phyloP scores from a whole-genome alignment of 1,139 yeast genomes.

The Protomyces lactucae-debilis region DNA sequence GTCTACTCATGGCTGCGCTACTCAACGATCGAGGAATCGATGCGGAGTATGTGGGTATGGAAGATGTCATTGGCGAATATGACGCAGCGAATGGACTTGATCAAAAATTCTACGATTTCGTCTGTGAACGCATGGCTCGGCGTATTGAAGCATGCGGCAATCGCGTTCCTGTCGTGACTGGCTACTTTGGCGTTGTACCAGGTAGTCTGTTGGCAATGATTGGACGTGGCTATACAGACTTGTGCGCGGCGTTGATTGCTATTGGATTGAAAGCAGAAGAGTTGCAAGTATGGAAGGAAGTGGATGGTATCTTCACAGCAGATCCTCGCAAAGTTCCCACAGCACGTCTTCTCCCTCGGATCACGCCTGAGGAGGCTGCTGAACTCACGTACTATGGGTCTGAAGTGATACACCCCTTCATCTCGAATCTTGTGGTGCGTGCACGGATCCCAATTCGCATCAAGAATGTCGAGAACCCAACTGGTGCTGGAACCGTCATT shows the following conservation, averaged over 20 bases:
- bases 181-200: constrained; percentile 90
- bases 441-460: constrained; percentile 95
- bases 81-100: constrained; percentile 49
- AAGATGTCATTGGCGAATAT: constrained; percentile 51
- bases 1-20: constrained; percentile 79
- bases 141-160: constrained; percentile 46
- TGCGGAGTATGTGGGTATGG: constrained; percentile 73
- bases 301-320: constrained; percentile 96
- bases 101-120: constrained; percentile 56
- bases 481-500: constrained; percentile 84
- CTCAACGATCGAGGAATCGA: constrained; percentile 75
- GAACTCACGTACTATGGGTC: constrained; percentile 96
- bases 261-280: constrained; percentile 91
- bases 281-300: constrained; percentile 97
- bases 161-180: constrained; percentile 79
- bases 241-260: constrained; percentile 94
- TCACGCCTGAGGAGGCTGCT: constrained; percentile 98
- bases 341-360: constrained; percentile 77
- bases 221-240: constrained; percentile 95
- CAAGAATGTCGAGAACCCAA: constrained; percentile 89
- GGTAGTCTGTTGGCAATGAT: constrained; percentile 89
- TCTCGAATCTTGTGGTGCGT: constrained; percentile 96
- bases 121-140: constrained; percentile 58
- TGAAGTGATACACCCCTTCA: constrained; percentile 96
- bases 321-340: constrained; percentile 93